phyloP scores from a whole-genome alignment of 306 rosid genomes.

The Gillenia trifoliata region DNA sequence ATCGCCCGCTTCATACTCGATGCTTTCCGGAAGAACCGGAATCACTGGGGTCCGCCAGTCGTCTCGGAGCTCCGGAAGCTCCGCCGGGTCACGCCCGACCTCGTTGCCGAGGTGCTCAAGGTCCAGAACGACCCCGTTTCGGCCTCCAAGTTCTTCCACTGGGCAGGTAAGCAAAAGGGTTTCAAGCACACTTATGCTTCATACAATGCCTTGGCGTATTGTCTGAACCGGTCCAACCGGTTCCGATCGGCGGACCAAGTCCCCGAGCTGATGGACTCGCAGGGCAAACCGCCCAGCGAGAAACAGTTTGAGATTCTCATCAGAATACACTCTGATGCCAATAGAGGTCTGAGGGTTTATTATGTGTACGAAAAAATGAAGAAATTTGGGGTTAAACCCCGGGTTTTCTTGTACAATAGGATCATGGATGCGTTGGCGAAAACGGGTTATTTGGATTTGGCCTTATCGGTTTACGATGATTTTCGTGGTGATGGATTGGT shows the following conservation, averaged over 20 bases:
- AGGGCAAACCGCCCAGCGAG: constrained; percentile 78
- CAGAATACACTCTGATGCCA: constrained; percentile 69
- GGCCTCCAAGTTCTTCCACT: constrained; percentile 71
- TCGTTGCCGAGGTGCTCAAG: constrained; percentile 79
- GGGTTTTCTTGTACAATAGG: constrained; percentile 74
- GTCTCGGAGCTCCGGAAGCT: constrained; percentile 68
- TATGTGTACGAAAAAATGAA: constrained; percentile 72
- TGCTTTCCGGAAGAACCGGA: constrained; percentile 51
- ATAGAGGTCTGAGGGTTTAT: constrained; percentile 64
- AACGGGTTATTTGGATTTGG: constrained; percentile 58
- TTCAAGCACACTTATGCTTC: constrained; percentile 62
- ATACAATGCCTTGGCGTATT: constrained; percentile 67
- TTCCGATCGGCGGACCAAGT: constrained; percentile 60
- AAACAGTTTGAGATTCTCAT: constrained; percentile 83
- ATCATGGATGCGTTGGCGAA: constrained; percentile 68
- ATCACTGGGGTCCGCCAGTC: constrained; percentile 56
- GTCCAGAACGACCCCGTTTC: constrained; percentile 40
- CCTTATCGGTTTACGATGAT: constrained; percentile 55
- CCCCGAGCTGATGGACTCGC: constrained; percentile 74
- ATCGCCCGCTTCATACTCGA: constrained; percentile 66
- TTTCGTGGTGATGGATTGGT: constrained; percentile 56
- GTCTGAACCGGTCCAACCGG: constrained; percentile 53
- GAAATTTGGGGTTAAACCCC: constrained; percentile 63
- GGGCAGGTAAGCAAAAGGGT: constrained; percentile 74
- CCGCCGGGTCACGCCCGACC: constrained; percentile 60